Evolutionary conservation across 371 early-diverging fungal species (phyloP), one percentile per base, ranked within the genome.

Genomic region (Apophysomyces variabilis): DNA sequence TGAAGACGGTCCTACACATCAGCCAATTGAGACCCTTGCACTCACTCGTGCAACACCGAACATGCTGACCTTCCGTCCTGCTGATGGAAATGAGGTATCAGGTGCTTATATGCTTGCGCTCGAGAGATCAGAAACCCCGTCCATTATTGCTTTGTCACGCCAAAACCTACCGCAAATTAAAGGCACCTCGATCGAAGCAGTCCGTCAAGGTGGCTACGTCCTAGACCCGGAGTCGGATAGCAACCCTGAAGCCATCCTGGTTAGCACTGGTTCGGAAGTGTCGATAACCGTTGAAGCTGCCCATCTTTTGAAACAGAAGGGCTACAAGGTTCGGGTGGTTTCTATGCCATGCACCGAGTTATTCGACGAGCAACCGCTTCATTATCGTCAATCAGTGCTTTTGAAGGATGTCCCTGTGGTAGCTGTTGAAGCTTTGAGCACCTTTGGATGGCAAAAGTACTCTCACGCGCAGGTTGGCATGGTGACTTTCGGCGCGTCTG

Each of bases 1-100:
- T 74, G 99, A 99, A 82, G 99, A 99, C 79, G 99, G 99, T 5
- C 99, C 99, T 37, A 99, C 99, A 50, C 99, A 99, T 84, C 99
- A 99, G 80, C 99, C 99, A 7, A 92, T 99, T 60, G 99, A 99
- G 81, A 96, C 96, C n/a, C 74, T 99, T 70, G 89, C 99, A 45
- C 82, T 90, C 73, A 83, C 97, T 35, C 92, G 99, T 61, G 99
- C 99, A 12, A 91, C 95, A 36, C 99, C 99, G 62, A 95, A 96
- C 85, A 81, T 93, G 71, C 76, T 91, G 43, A 87, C 88, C 62
- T 79, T 97, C 76, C 90, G 99, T 69, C 99, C 99, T 46, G 96
- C 96, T 59, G 99, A 99, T 78, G 98, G 99, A 58, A 95, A 95
- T 71, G 99, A 99, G 78, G 91, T 91, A 36, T 94, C 97, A 35